Base-by-base conservation (phyloP, 345 rosid species). In the Stellera chamaejasme region DNA sequence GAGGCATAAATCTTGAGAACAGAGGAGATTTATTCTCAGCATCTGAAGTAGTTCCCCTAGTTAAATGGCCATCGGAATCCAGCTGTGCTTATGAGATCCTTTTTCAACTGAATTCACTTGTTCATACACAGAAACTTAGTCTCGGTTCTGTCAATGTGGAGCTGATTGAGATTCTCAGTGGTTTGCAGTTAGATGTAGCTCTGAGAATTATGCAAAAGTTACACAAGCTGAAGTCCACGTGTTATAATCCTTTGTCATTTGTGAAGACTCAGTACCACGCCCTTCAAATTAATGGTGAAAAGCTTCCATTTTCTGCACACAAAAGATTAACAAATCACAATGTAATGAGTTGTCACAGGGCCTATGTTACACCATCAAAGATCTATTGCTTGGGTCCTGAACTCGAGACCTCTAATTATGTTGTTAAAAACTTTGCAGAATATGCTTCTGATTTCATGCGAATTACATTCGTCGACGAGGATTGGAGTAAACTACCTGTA, bases 371-470 rank as follows among this genome's bases (percentile, higher is more conserved):
- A 41, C 98, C 98, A 7, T 65, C 84, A 10, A 88, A 78, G 74
- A 82, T 92, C 61, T 92, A 88, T 68, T 88, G 95, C 63, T 55
- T 88, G 67, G 98, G 96, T 64, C 96, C 98, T 51, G 98, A 92
- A 80, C 83, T 88, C 63, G 96, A 88, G 70, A 64, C 76, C 51
- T 82, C 96, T 5, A 88, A 92, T 68, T 92, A 80, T 36, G 95
- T 92, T 27, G 85, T 92, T 32, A 92, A 78, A 69, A 56, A 85
- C 77, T 92, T 83, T 69, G 90, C 83, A 19, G 55, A 69, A 65
- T 77, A 77, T 77, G 90, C 95, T 58, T 74, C 85, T n/a, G 82
- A 88, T 71, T 92, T 92, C 66, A 68, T 85, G 76, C 79, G 96
- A 63, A 80, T 88, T 63, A 75, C 96, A 43, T 91, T 92, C 54